Base-by-base conservation (phyloP, 495 filamentous ascomycete genomes). In the Aspergillus carlsbadensis region DNA sequence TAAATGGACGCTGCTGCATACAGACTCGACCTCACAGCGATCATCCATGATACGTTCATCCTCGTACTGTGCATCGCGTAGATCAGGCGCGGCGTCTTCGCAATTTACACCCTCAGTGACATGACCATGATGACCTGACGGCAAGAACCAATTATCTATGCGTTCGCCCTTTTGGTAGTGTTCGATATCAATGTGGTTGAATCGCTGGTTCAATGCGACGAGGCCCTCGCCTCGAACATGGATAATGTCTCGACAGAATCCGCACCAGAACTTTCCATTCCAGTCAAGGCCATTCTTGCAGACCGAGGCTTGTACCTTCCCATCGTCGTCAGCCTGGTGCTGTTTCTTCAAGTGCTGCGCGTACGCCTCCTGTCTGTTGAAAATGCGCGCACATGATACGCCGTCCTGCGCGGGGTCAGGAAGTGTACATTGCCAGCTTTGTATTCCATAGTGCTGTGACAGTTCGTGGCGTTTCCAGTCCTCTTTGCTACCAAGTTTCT, bases 401-500 rank as follows among this genome's bases (percentile, higher is more conserved):
- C 41, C 59, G 42, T 49, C 62, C 62, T 67, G 75, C 63, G 34
- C 76, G 18, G 33, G 5, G 46, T 73, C 66, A 29, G 65, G 70
- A 17, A 73, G 55, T 6, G 72, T 77, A 69, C 93, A 97, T n/a
- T 85, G 83, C 86, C 90, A 97, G 52, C 82, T 79, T 57, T 91
- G 86, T 2, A 83, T 63, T 60, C 87, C 83, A 58, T 84, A 87
- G 65, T 97, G 93, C 66, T 96, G 91, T 22, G 84, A 88, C 59
- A 86, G 91, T 61, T 98, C 93, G 66, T 98, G 93, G 7, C 94
- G 86, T 70, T 96, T 97, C 94, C 93, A 97, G 72, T 97, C 93
- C 41, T 90, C 90, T 66, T 96, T 96, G 74, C 88, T 92, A 34
- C 94, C 93, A 60, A 97, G 96, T 3, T 70, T 80, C 59, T 91